These are phyloP conservation scores for Calycina marina DNA, from an alignment of 2,329 filamentous ascomycete genomes.

Conservation along the genomic window DNA sequence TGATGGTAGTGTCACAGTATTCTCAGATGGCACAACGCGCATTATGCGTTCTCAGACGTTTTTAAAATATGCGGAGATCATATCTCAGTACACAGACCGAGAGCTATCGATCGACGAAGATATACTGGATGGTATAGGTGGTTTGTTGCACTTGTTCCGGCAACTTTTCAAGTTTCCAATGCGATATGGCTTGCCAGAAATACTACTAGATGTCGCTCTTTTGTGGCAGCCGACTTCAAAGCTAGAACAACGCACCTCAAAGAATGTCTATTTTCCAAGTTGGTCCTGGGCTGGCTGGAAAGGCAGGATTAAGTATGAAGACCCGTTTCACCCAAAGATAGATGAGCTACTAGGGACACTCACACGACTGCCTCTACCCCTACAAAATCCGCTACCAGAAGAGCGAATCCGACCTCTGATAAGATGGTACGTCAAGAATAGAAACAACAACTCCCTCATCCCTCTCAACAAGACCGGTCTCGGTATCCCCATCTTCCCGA, in stretches of 20 bases:
- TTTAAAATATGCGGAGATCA: constrained; percentile 18
- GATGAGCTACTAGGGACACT: not conserved
- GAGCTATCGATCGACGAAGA: not conserved
- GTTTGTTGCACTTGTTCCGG: constrained; percentile 14
- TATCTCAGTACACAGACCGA: not conserved
- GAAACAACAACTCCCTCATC: not conserved
- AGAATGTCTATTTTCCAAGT: constrained; percentile 19
- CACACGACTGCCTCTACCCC: not conserved
- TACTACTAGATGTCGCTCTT: constrained; percentile 24
- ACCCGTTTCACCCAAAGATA: not conserved
- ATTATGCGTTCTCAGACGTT: constrained; percentile 24
- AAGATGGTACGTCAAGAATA: constrained; percentile 1
- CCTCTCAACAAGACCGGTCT: not conserved
- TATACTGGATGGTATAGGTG: constrained; percentile 12
- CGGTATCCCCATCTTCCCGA: not conserved
- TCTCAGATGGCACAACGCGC: constrained; percentile 7
- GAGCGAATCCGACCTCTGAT: constrained; percentile 1
- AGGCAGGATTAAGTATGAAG: constrained; percentile 3
- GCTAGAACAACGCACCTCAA: not conserved
- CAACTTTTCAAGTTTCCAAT: constrained; percentile 1
- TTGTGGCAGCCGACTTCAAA: constrained; percentile 19
- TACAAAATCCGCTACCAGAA: not conserved
- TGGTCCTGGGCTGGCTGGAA: constrained; percentile 26
- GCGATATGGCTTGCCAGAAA: constrained; percentile 19
- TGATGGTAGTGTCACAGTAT: not conserved